phyloP scores from a whole-genome alignment of 257 asterid species.

The Ligustrum vulgare region DNA sequence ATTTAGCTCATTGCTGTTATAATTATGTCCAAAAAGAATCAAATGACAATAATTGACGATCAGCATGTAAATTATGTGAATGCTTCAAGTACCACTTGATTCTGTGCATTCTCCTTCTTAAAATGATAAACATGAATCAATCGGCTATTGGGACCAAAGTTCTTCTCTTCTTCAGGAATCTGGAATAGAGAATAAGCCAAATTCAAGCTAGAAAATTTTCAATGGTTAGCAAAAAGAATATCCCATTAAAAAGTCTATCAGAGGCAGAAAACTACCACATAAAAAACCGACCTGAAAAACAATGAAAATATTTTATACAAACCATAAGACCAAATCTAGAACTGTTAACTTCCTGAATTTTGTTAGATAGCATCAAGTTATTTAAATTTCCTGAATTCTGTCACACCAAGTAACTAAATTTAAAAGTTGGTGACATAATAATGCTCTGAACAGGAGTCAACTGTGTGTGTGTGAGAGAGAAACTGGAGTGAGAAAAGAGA shows the following conservation, averaged over 20 bases:
- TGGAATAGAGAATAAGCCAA: slow-evolving; percentile 28
- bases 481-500: neutral
- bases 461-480: neutral
- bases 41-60: neutral
- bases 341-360: slow-evolving; percentile 17
- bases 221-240: slow-evolving; percentile 6
- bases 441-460: neutral
- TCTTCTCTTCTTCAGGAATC: slow-evolving; percentile 95
- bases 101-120: slow-evolving; percentile 73
- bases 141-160: slow-evolving; percentile 76
- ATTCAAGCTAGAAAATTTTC: neutral
- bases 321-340: neutral
- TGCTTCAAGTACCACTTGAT: slow-evolving; percentile 63
- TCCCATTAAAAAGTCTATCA: neutral
- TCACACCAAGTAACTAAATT: neutral
- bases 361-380: neutral
- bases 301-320: neutral
- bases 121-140: slow-evolving; percentile 86
- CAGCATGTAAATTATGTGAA: slow-evolving; percentile 10
- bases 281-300: neutral
- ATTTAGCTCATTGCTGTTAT: slow-evolving; percentile 1
- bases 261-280: slow-evolving; percentile 1
- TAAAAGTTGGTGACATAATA: neutral
- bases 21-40: neutral
- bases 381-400: neutral